Evolutionary conservation across 1,139 yeast species (phyloP).

Genomic region (Yamadazyma spencermartinsiae): DNA sequence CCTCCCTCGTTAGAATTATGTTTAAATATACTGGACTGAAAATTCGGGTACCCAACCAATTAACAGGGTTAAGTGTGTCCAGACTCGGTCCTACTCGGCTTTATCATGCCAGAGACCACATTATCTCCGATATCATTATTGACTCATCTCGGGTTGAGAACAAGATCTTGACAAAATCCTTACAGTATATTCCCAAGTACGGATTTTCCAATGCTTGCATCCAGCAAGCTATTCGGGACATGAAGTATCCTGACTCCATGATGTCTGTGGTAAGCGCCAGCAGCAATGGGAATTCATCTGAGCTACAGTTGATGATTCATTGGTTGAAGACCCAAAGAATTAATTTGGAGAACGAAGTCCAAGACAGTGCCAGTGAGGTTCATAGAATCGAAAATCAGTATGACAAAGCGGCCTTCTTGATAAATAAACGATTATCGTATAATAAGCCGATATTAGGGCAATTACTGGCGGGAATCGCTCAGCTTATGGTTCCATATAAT

Average conservation of each 20-base stretch:
- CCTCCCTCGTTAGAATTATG: too few relatives aligned
- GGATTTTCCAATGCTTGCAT: slow-evolving; percentile 73
- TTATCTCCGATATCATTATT: slow-evolving; percentile 33
- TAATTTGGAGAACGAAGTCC: slow-evolving; percentile 34
- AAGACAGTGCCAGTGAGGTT: slow-evolving; percentile 24
- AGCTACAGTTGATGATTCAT: slow-evolving; percentile 47
- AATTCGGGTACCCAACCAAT: too few relatives aligned
- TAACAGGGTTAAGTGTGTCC: too few relatives aligned
- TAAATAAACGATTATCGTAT: slow-evolving; percentile 60
- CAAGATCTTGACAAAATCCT: slow-evolving; percentile 34
- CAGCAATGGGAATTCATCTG: slow-evolving; percentile 33
- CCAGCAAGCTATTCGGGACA: slow-evolving; percentile 57
- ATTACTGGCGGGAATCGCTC: slow-evolving; percentile 51
- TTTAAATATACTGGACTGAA: too few relatives aligned
- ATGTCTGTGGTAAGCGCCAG: slow-evolving; percentile 51
- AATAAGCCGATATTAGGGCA: slow-evolving; percentile 55
- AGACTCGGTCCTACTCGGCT: not conserved
- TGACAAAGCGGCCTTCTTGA: slow-evolving; percentile 54
- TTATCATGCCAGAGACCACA: slow-evolving; percentile 42
- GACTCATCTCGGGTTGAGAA: slow-evolving; percentile 32
- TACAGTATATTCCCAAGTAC: slow-evolving; percentile 58
- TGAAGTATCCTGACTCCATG: slow-evolving; percentile 68
- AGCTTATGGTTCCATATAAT: slow-evolving; percentile 57
- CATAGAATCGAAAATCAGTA: slow-evolving; percentile 48
- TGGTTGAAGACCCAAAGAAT: slow-evolving; percentile 44